Evolutionary conservation across 2,329 filamentous ascomycete genomes (phyloP), one percentile per base, ranked within the genome.

Genomic region (Helicocarpus griseus): DNA sequence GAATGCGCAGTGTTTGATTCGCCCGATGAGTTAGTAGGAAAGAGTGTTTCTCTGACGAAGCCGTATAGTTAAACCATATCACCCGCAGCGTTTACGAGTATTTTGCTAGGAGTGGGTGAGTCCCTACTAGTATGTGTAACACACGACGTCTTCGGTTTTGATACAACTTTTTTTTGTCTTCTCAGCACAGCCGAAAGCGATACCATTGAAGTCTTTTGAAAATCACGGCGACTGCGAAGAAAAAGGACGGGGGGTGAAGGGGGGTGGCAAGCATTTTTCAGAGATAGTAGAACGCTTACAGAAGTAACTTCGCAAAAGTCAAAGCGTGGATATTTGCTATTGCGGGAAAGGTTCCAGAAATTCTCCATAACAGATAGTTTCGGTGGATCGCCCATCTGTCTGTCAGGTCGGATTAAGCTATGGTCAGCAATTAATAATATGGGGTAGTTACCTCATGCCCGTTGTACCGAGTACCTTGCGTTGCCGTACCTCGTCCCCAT

Each of bases 321-420:
- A 24, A 7, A 28, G 26, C 14, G 7, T 13, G 7, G 6, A 19
- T 1, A 31, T 28, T 31, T 13, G 9, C 14, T 13, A 26, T 45
- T 31, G 26, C 17, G n/a, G 26, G 26, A 31, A 45, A 13, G 8
- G 26, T 29, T 45, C 41, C 24, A 29, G 26, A 45, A 45, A 11
- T 14, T 29, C 41, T 45, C 26, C 41, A 45, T 17, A 31, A 45
- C 19, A 17, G 29, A 9, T 26, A 21, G 19, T 26, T 41, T 21
- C 4, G 38, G 9, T 13, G 38, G 21, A 40, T 2, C 21, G 24
- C 24, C 19, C 40, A 43, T 19, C 40, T 14, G 17, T 29, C 22
- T 26, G 13, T 43, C 3, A 46, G 28, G 43, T 46, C n/a, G 17
- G 11, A 33, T 47, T 47, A 47, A 47, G 31, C 45, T 47, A 36